Conservation (phyloP, 192 early-diverging fungal species). For the Coemansia reversa region DNA sequence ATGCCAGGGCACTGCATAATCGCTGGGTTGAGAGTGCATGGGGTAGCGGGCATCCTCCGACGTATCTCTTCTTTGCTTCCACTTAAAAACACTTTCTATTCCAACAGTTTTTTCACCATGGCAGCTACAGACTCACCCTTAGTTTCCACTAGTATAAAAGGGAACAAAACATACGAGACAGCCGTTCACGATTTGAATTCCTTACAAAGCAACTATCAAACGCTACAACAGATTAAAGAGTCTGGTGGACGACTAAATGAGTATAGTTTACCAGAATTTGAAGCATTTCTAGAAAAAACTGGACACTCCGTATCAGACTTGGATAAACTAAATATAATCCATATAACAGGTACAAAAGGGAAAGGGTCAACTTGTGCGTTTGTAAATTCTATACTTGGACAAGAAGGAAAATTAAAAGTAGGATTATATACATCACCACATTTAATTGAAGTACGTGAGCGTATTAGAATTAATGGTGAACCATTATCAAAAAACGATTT, state of each 20-base stretch:
- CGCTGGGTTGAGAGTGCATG: no score
- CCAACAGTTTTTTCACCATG: no score
- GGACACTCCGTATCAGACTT: slow-evolving; percentile 59
- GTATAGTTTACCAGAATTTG: slow-evolving; percentile 35
- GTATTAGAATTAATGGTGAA: slow-evolving; percentile 88
- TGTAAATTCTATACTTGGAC: slow-evolving; percentile 72
- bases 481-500: slow-evolving; percentile 74
- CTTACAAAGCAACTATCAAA: slow-evolving; percentile 82
- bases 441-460: slow-evolving; percentile 85
- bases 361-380: slow-evolving; percentile 86
- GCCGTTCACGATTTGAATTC: slow-evolving; percentile 79
- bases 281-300: slow-evolving; percentile 31
- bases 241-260: slow-evolving; percentile 35
- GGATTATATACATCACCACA: slow-evolving; percentile 95
- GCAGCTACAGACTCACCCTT: no score
- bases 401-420: slow-evolving; percentile 41
- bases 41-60: no score
- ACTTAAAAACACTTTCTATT: no score
- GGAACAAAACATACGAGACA: slow-evolving; percentile 47
- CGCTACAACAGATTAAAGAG: slow-evolving; percentile 67
- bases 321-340: slow-evolving; percentile 74
- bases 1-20: no score
- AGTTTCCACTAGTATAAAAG: neutral
- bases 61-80: no score
- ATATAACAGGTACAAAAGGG: slow-evolving; percentile 84